phyloP scores from a whole-genome alignment of 2,329 filamentous ascomycete genomes.

The Teratosphaeriaceae sp. region DNA sequence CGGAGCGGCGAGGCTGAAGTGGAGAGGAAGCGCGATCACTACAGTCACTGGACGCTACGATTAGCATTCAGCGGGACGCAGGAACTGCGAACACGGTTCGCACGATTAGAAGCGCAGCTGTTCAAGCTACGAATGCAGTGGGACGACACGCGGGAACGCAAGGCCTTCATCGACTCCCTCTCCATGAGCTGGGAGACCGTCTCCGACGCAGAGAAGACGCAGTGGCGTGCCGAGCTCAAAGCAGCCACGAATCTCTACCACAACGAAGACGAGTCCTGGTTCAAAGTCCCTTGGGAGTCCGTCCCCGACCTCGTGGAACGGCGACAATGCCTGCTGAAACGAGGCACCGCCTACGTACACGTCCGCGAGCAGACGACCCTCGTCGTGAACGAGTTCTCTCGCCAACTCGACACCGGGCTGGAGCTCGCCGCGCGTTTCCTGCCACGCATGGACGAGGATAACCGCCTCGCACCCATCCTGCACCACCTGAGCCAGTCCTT shows the following conservation, averaged over 20 bases:
- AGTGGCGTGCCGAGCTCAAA: constrained; percentile 55
- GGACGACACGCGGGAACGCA: constrained; percentile 68
- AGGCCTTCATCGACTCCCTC: constrained; percentile 68
- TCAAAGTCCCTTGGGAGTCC: constrained; percentile 92
- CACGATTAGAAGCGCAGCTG: constrained; percentile 78
- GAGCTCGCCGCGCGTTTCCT: constrained; percentile 89
- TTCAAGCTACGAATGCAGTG: constrained; percentile 75
- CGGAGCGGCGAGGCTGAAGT: constrained; percentile 50
- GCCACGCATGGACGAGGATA: constrained; percentile 91
- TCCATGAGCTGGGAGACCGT: constrained; percentile 82
- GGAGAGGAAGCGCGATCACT: constrained; percentile 91
- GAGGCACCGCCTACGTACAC: constrained; percentile 86
- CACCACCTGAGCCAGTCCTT: constrained; percentile 92
- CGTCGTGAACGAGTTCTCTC: constrained; percentile 80
- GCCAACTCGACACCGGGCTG: constrained; percentile 70
- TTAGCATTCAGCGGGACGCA: constrained; percentile 89
- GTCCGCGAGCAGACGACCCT: constrained; percentile 80
- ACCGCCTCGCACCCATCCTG: constrained; percentile 71
- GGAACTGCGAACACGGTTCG: constrained; percentile 80
- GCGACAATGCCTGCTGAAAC: constrained; percentile 67
- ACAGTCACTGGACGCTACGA: constrained; percentile 93
- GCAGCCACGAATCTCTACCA: constrained; percentile 47
- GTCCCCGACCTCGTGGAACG: constrained; percentile 86
- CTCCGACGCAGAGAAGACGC: constrained; percentile 69
- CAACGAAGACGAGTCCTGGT: constrained; percentile 76